Conservation (phyloP, 2,329 filamentous ascomycete genomes). For the Hymenoscyphus linearis region DNA sequence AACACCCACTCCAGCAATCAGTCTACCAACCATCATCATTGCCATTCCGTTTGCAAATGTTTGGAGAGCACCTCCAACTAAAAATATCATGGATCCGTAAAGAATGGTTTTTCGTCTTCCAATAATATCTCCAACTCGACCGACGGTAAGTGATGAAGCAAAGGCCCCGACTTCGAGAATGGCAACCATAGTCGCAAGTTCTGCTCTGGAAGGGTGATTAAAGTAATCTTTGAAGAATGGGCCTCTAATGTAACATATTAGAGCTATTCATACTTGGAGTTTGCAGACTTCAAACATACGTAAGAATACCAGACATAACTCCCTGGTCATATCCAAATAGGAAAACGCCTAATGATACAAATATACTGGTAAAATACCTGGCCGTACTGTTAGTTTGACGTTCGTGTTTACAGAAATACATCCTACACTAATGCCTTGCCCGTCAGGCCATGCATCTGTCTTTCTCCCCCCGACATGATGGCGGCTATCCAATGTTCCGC, state of each 20-base stretch:
- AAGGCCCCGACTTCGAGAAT: conserved; percentile 94
- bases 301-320: conserved; percentile 75
- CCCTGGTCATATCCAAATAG: conserved; percentile 87
- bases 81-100: conserved; percentile 88
- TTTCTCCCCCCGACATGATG: conserved; percentile 80
- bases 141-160: conserved; percentile 80
- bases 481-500: conserved; percentile 66
- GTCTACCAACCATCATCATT: conserved; percentile 82
- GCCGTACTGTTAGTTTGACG: conserved; percentile 7
- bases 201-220: conserved; percentile 75
- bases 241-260: conserved; percentile 50
- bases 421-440: conserved; percentile 88
- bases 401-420: neutral
- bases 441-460: conserved; percentile 83
- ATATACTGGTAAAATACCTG: conserved; percentile 92
- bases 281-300: conserved; percentile 39
- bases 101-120: conserved; percentile 86
- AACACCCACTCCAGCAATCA: conserved; percentile 80
- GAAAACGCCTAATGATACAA: conserved; percentile 81
- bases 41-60: conserved; percentile 75
- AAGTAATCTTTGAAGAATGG: conserved; percentile 89
- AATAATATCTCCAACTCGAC: conserved; percentile 84
- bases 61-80: conserved; percentile 77
- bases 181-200: conserved; percentile 95
- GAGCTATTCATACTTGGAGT: neutral